Evolutionary conservation across 192 early-diverging fungal species (phyloP), one percentile per base, ranked within the genome.

Genomic region (Backusella sp.): DNA sequence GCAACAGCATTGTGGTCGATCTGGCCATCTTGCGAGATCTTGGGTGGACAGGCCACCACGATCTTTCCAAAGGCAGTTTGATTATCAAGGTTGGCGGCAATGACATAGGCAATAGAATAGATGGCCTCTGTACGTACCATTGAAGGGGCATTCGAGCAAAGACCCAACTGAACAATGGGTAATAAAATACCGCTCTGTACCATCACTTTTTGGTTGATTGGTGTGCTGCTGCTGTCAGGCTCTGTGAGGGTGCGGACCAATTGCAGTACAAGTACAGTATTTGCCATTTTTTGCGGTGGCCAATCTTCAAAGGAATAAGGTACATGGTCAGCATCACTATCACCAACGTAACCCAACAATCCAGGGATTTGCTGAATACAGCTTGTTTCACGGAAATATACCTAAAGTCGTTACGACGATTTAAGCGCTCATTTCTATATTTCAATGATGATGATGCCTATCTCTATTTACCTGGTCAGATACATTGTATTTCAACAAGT

Each of bases 301-400:
- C 96, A 96, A 62, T 86, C 86, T 75, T 91, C 90, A 39, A 82
- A 73, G 3, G 82, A 83, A 39, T 68, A 83, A 1, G 78, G 78
- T 1, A 83, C 74, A 72, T 83, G 82, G 17, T 83, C 82, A 34
- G 82, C 82, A 39, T 75, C 73, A 36, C 76, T 77, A 42, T 83
- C 82, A 11, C 82, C 72, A 17, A 82, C 80, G 73, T 76, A 82
- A 82, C 87, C 88, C 34, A 97, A 87, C 42, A 99, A 76, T 6
- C 88, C 85, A 1, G 96, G 96, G 36, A 99, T 92, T 30, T 90
- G 88, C 73, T 97, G 92, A 59, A 98, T 96, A 73, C 96, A 96
- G 65, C 94, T 95, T 30, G 93, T 95, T 84, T 99, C 98, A 52
- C 98, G 92, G 83, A 99, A 99, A 79, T 96, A 92, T 76, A 97